Evolutionary conservation across 2,329 filamentous ascomycete genomes (phyloP), one percentile per base, ranked within the genome.

Genomic region (Coniochaeta hoffmannii): DNA sequence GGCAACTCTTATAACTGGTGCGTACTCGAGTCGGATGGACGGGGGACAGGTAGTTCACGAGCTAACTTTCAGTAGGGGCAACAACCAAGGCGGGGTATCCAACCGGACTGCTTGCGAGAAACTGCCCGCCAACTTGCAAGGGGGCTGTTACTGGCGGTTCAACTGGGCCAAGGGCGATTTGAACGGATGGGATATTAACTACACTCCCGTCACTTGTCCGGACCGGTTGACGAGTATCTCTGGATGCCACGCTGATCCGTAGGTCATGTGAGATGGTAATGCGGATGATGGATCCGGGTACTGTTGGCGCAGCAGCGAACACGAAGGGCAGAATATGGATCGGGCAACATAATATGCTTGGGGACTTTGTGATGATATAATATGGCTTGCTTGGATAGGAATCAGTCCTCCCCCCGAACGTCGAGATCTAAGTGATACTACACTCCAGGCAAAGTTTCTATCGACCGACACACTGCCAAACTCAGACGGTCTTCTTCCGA

Each of bases 81-180:
- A 50, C 24, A 24, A 50, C 12, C 53, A 58, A 12, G 62, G 62
- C 15, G 61, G 62, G 17, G 57, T 63, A 12, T 46, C 49, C 17
- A 56, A 51, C 36, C 50, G 57, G 11, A 17, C 50, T 9, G 57
- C 53, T 15, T 64, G 62, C 50, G 60, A 56, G 31, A 54, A 22
- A 15, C 34, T 64, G 31, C 61, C 62, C 11, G n/a, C 34, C 15
- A 58, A 59, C 30, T 49, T 64, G 50, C 57, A 58, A 34, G 60
- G 56, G 5, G 61, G 61, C 38, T 64, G 62, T 44, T 63, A 61
- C 50, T 63, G 61, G 61, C 54, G 61, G 19, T 63, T 59, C 53
- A 64, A 64, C 49, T 64, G 61, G 61, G 61, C 60, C 10, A 52
- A 55, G 50, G 62, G 60, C 22, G 60, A 61, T 34, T 34, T 64